Evolutionary conservation across 225 moss, liverwort and hornwort genomes (phyloP), one percentile per base, ranked within the genome.

Genomic region (Marchantia paleacea): DNA sequence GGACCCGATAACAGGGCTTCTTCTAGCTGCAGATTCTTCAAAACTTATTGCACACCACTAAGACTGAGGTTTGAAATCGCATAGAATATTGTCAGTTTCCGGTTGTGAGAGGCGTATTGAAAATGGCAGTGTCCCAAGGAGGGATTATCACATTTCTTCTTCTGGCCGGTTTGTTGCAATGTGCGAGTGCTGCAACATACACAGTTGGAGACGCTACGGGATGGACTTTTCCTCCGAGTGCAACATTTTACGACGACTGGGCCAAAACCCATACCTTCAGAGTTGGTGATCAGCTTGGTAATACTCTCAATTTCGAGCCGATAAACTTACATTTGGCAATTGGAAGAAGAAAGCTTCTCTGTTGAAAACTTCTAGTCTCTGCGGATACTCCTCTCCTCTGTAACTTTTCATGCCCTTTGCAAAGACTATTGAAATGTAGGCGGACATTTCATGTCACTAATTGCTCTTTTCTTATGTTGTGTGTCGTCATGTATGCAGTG

Each of bases 271-370:
- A 53, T 24, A 54, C 74, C 7, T 75, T 75, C n/a, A 22, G 3
- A 8, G 28, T 75, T 13, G 74, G 74, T 10, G 74, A 54, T 50
- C 12, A 72, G 72, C 72, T 72, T 50, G 10, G 72, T 72, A 72
- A 60, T 20, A 60, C 2, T 19, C 60, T 20, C 18, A 15, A 20
- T 39, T 5, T 39, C 39, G 39, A 39, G 39, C 39, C 5, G 39
- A 39, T 39, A 5, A 39, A 39, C 39, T 39, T 2, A 39, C 39
- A 39, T 39, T 39, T 39, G 39, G 39, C 39, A 39, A 2, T 5
- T 39, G 2, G 5, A 39, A 39, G 39, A 39, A 2, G 39, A 39
- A 5, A 39, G 39, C 3, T 39, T 39, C 39, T 39, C 39, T 39
- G 39, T 39, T 39, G 39, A 39, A 39, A 39, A 39, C 39, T 39